These are phyloP conservation scores for Phytopythium helicoides DNA, from an alignment of 352 stramenopile genomes.

Conservation along the genomic window DNA sequence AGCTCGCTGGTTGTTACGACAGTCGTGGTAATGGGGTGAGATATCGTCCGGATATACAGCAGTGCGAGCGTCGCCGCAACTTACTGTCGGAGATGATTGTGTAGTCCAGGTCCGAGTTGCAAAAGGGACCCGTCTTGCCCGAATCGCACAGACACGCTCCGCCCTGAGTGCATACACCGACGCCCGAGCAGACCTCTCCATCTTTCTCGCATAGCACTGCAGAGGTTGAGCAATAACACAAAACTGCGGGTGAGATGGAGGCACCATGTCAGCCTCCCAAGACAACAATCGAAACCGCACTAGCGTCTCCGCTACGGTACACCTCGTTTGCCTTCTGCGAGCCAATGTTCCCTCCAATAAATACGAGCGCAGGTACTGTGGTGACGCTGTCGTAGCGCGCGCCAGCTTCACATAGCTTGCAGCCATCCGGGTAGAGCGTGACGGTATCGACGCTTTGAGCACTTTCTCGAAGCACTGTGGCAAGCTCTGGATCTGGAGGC, in stretches of 20 bases:
- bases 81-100: slow-evolving; percentile 45
- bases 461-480: slow-evolving; percentile 32
- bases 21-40: slow-evolving; percentile 3
- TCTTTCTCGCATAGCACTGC: slow-evolving; percentile 77
- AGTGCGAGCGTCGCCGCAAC: slow-evolving; percentile 6
- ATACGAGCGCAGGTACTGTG: slow-evolving; percentile 49
- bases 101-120: slow-evolving; percentile 46
- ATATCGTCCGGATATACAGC: no score
- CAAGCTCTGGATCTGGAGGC: slow-evolving; percentile 30
- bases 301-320: slow-evolving; percentile 60
- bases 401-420: slow-evolving; percentile 49
- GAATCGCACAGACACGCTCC: slow-evolving; percentile 65
- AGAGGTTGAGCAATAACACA: no score
- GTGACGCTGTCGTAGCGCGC: slow-evolving; percentile 57
- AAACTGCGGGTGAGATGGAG: slow-evolving; percentile 2
- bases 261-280: background rate
- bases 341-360: slow-evolving; percentile 70
- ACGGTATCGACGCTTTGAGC: slow-evolving; percentile 42
- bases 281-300: slow-evolving; percentile 28
- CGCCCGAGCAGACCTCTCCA: slow-evolving; percentile 61
- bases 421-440: slow-evolving; percentile 72
- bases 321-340: slow-evolving; percentile 77
- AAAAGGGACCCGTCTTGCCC: slow-evolving; percentile 56
- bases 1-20: slow-evolving; percentile 45
- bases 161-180: slow-evolving; percentile 61